These are phyloP conservation scores for Neoascochyta sp. DNA, from an alignment of 2,329 filamentous ascomycete species.

Conservation along the genomic window DNA sequence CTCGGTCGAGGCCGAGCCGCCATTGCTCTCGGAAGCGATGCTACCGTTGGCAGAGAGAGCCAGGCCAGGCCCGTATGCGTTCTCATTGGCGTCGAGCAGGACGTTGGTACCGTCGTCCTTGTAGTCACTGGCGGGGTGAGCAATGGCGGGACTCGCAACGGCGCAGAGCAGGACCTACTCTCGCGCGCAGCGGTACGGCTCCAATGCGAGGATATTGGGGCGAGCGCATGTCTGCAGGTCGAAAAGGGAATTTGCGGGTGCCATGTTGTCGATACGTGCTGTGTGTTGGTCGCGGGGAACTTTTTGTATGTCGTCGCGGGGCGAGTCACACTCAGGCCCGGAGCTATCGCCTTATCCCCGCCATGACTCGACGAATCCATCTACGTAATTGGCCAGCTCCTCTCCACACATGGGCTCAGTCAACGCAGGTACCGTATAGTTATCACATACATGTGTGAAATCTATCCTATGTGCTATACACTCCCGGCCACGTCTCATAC, in stretches of 20 bases:
- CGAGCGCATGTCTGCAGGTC: slow-evolving; percentile 50
- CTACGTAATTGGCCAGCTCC: too few relatives aligned
- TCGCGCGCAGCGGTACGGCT: slow-evolving; percentile 54
- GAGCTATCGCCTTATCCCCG: slow-evolving; percentile 12
- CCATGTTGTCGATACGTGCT: slow-evolving; percentile 18
- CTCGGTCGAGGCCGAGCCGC: slow-evolving; percentile 50
- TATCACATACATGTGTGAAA: too few relatives aligned
- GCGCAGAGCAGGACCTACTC: slow-evolving; percentile 43
- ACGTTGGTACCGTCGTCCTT: slow-evolving; percentile 97
- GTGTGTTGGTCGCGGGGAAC: slow-evolving; percentile 13
- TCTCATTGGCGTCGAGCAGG: slow-evolving; percentile 96
- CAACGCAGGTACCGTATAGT: too few relatives aligned
- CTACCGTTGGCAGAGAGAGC: slow-evolving; percentile 49
- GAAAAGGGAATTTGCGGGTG: slow-evolving; percentile 37
- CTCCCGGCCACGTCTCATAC: too few relatives aligned
- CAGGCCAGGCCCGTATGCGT: slow-evolving; percentile 85
- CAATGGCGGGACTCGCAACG: slow-evolving; percentile 1
- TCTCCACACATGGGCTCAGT: too few relatives aligned
- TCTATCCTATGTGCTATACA: too few relatives aligned
- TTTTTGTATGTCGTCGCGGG: slow-evolving; percentile 25
- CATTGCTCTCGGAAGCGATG: slow-evolving; percentile 43
- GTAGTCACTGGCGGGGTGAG: slow-evolving; percentile 68
- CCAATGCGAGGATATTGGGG: slow-evolving; percentile 51
- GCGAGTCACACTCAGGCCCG: slow-evolving; percentile 19
- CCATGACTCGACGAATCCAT: slow-evolving; percentile 7